Evolutionary conservation across 192 early-diverging fungal genomes (phyloP).

Genomic region (Podila epicladia): DNA sequence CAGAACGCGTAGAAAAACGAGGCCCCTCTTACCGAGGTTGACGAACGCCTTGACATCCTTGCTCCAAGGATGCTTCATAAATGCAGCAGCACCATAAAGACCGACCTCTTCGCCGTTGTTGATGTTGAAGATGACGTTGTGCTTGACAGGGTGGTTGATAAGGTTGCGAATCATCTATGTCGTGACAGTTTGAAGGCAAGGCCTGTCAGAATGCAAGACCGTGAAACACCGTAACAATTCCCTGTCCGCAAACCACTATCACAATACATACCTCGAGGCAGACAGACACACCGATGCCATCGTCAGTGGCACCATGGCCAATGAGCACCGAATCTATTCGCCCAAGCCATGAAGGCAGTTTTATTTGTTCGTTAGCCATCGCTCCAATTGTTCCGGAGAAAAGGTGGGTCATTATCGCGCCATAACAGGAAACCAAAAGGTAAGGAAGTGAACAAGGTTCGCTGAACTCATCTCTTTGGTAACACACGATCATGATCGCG

Average conservation of each 20-base stretch:
- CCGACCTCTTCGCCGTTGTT: constrained; percentile 79
- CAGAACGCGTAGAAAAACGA: no score
- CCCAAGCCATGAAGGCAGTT: background rate
- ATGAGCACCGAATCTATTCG: constrained; percentile 70
- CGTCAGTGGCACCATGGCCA: constrained; percentile 76
- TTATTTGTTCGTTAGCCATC: background rate
- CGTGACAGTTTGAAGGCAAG: background rate
- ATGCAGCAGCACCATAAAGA: constrained; percentile 66
- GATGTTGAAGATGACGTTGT: constrained; percentile 75
- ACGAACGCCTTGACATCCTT: constrained; percentile 70
- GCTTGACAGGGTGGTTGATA: constrained; percentile 62
- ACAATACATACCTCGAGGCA: constrained; percentile 60
- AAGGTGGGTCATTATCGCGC: background rate
- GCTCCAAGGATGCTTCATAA: constrained; percentile 74
- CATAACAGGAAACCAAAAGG: background rate
- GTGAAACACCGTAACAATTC: background rate
- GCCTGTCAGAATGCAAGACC: background rate
- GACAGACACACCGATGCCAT: constrained; percentile 71
- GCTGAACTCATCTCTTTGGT: no score
- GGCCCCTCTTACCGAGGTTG: constrained; percentile 64
- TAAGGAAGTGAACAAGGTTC: background rate
- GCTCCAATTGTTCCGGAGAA: background rate
- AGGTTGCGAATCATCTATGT: constrained; percentile 66
- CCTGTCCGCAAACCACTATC: background rate
- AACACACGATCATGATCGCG: no score